Evolutionary conservation across 202 grass and related monocot genomes (phyloP).

Genomic region (Panicum virgatum): DNA sequence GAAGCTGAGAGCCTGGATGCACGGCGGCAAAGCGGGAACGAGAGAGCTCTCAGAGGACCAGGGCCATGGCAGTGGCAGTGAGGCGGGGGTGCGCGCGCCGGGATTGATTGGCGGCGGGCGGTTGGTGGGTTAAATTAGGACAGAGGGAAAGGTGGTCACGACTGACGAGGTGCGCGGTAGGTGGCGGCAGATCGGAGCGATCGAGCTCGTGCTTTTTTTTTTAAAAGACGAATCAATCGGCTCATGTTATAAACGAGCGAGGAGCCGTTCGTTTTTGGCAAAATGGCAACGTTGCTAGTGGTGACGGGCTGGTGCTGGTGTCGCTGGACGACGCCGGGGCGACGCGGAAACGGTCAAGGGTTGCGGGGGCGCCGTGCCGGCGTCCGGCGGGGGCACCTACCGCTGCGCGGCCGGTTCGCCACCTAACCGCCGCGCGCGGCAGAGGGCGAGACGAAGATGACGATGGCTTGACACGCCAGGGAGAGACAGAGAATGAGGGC

Average conservation of each 20-base stretch:
- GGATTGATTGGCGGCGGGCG: too few species aligned
- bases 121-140: too few species aligned
- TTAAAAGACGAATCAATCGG: too few species aligned
- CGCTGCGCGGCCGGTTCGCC: background rate
- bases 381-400: background rate
- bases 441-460: background rate
- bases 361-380: background rate
- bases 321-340: background rate
- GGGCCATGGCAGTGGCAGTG: slow-evolving; percentile 16
- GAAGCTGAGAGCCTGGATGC: too few species aligned
- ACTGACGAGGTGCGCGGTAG: too few species aligned
- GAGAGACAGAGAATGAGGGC: background rate
- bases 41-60: background rate
- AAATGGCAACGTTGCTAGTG: background rate
- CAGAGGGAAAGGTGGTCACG: too few species aligned
- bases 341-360: slow-evolving; percentile 16
- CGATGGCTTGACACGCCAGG: background rate
- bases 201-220: too few species aligned
- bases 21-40: background rate
- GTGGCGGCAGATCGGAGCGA: too few species aligned
- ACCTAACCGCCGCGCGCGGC: background rate
- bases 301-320: background rate
- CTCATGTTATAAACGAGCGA: background rate
- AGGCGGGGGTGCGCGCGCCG: background rate
- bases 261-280: background rate